These are phyloP conservation scores for Diaporthe capsici DNA, from an alignment of 2,329 filamentous ascomycete genomes.

Conservation along the genomic window DNA sequence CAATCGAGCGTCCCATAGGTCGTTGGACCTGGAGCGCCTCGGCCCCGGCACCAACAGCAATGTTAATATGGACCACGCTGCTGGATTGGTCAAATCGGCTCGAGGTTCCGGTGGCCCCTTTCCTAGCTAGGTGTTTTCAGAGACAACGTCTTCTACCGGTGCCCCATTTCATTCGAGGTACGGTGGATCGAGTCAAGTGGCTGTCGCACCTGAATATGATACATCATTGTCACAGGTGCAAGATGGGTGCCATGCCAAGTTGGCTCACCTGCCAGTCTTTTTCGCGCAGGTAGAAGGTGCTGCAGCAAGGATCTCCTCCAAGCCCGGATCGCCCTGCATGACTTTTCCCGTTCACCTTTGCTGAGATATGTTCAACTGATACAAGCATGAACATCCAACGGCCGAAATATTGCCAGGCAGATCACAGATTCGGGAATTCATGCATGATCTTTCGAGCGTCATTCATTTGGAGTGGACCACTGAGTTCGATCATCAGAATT, in stretches of 20 bases:
- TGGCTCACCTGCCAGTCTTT: neutral
- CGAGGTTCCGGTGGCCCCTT: constrained; percentile 1
- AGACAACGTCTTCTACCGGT: neutral
- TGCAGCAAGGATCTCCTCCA: neutral
- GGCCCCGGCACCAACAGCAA: constrained; percentile 18
- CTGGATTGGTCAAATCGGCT: constrained; percentile 17
- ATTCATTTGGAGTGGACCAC: neutral
- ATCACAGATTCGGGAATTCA: too few relatives aligned
- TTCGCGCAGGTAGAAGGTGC: neutral
- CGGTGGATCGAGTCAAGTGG: constrained; percentile 14
- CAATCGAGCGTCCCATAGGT: constrained; percentile 6
- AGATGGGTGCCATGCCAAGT: neutral
- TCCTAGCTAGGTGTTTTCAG: neutral
- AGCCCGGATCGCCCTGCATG: too few relatives aligned
- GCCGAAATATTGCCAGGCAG: too few relatives aligned
- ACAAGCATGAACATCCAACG: neutral
- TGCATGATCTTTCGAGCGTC: neutral
- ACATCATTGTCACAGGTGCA: constrained; percentile 9
- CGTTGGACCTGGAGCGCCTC: neutral
- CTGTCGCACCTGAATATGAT: constrained; percentile 8
- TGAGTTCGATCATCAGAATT: neutral
- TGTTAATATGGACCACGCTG: constrained; percentile 23
- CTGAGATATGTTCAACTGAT: too few relatives aligned
- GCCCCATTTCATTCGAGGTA: neutral
- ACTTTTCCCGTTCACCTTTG: neutral